Evolutionary conservation across 2,329 filamentous ascomycete genomes (phyloP).

Genomic region (Polytolypa hystricis): DNA sequence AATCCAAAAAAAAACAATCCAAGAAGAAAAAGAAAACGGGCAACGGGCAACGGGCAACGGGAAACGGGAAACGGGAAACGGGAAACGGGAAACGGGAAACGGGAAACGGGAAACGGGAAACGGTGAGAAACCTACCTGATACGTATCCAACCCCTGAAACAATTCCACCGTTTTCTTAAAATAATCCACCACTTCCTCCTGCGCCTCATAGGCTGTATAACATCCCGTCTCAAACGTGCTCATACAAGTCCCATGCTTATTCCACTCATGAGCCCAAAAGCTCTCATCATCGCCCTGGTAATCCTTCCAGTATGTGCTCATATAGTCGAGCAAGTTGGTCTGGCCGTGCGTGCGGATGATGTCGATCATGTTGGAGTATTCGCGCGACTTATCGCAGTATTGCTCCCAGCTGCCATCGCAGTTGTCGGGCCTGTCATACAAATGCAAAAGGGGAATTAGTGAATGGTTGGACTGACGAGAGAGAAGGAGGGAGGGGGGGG

Average conservation of each 20-base stretch:
- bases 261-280: constrained; percentile 63
- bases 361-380: constrained; percentile 46
- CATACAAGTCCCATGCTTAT: constrained; percentile 62
- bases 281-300: constrained; percentile 42
- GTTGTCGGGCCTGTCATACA: constrained; percentile 40
- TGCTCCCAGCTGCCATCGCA: constrained; percentile 49
- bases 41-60: no score
- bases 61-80: no score
- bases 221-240: constrained; percentile 55
- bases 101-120: neutral
- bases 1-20: no score
- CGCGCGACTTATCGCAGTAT: constrained; percentile 44
- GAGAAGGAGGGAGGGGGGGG: no score
- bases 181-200: constrained; percentile 48
- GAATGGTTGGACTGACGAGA: no score
- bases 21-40: no score
- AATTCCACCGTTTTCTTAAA: constrained; percentile 45
- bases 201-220: constrained; percentile 46
- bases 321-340: constrained; percentile 42
- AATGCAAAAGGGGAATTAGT: neutral
- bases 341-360: constrained; percentile 43
- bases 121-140: constrained; percentile 31
- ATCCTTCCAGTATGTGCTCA: constrained; percentile 52
- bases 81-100: no score
- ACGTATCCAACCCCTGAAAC: constrained; percentile 46